phyloP scores from a whole-genome alignment of 257 asterid species.

The Petunia secreta region DNA sequence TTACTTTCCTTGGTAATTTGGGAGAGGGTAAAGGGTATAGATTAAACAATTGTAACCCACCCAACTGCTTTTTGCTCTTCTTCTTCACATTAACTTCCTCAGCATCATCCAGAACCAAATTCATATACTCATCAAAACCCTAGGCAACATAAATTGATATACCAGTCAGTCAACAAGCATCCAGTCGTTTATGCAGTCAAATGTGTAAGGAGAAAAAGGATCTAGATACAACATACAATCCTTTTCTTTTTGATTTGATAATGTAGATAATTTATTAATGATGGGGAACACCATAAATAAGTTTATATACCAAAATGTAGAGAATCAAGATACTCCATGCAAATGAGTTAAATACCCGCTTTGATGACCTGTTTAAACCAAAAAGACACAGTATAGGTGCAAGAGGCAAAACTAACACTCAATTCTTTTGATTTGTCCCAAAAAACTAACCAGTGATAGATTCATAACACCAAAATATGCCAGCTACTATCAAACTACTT shows the following conservation, averaged over 20 bases:
- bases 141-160: background rate
- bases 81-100: conserved; percentile 43
- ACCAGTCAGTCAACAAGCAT: background rate
- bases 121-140: conserved; percentile 69
- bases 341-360: background rate
- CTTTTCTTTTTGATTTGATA: no score
- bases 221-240: background rate
- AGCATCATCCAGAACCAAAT: conserved; percentile 58
- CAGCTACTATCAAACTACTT: background rate
- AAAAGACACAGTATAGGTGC: background rate
- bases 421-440: conserved; percentile 1
- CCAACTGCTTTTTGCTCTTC: conserved; percentile 53
- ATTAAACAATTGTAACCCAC: background rate
- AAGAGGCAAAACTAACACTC: conserved; percentile 9
- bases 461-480: background rate
- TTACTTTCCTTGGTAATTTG: background rate
- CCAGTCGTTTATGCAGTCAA: background rate
- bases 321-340: background rate
- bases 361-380: background rate
- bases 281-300: no score
- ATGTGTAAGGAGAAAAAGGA: background rate
- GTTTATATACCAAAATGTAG: no score
- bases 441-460: background rate
- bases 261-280: no score
- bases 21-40: background rate